Evolutionary conservation across 2,329 filamentous ascomycete species (phyloP).

Genomic region (Byssothecium circinans): DNA sequence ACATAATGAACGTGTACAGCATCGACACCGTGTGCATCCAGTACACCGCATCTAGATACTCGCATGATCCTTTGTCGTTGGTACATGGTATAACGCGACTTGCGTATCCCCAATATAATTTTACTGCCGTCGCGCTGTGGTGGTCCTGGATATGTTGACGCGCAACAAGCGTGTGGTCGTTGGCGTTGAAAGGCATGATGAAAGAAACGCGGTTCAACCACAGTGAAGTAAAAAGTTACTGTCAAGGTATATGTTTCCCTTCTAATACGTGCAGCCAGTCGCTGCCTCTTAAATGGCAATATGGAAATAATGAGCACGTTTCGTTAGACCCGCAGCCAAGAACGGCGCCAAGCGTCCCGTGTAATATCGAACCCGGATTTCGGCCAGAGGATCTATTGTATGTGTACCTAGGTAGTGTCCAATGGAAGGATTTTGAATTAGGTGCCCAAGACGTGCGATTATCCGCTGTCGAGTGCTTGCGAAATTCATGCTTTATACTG

Average conservation of each 20-base stretch:
- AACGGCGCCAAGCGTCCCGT: neutral
- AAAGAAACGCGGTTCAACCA: neutral
- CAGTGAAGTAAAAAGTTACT: neutral
- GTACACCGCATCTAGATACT: constrained; percentile 58
- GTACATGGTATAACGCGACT: constrained; percentile 56
- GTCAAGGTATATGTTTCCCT: neutral
- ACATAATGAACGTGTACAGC: constrained; percentile 58
- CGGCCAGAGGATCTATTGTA: neutral
- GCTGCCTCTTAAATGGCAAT: constrained; percentile 3
- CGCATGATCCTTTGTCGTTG: constrained; percentile 58
- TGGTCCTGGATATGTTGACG: constrained; percentile 45
- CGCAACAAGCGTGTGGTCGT: neutral
- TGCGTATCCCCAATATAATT: constrained; percentile 59
- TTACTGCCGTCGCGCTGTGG: constrained; percentile 36
- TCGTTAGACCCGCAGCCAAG: constrained; percentile 4
- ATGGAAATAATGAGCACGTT: constrained; percentile 7
- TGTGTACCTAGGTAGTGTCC: neutral
- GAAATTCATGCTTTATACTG: neutral
- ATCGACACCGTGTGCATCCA: constrained; percentile 55
- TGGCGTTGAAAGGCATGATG: constrained; percentile 6
- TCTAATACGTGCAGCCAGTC: neutral
- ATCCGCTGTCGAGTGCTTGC: neutral
- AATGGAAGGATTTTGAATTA: neutral
- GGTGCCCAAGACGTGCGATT: neutral
- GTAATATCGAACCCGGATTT: neutral